These are phyloP conservation scores for Sporothrix dimorphospora DNA, from an alignment of 2,329 filamentous ascomycete genomes.

Conservation along the genomic window DNA sequence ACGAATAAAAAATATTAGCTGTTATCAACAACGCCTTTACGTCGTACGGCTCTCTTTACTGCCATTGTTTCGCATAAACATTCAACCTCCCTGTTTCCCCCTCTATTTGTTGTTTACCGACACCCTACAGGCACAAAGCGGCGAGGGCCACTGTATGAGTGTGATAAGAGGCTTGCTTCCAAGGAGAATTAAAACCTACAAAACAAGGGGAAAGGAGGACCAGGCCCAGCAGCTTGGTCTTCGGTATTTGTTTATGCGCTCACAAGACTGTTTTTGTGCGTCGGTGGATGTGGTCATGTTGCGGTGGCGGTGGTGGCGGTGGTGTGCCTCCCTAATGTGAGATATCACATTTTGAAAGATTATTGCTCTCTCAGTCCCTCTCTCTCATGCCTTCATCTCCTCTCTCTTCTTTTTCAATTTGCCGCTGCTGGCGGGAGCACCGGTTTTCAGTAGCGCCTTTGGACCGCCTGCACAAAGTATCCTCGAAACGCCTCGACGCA, in stretches of 20 bases:
- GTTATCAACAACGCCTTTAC: too few relatives aligned
- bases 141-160: background rate
- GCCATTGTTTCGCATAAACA: background rate
- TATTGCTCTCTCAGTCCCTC: background rate
- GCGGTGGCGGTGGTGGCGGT: background rate
- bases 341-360: background rate
- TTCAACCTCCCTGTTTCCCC: too few relatives aligned
- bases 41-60: too few relatives aligned
- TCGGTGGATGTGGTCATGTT: background rate
- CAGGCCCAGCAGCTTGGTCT: background rate
- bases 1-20: too few relatives aligned
- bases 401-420: background rate
- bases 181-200: background rate
- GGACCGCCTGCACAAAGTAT: background rate
- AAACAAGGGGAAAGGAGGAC: too few relatives aligned
- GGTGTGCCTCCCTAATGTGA: slow-evolving; percentile 6
- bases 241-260: slow-evolving; percentile 1
- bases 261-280: background rate
- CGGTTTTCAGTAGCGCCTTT: background rate
- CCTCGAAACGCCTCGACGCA: background rate
- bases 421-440: background rate
- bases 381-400: background rate
- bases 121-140: background rate
- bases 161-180: background rate
- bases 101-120: background rate